A percentile compares a stretch with the other conserved stretches of the same genome.
Evolutionary conservation across 768 basidiomycete genomes (phyloP).

Genomic region (Russula vinacea): DNA sequence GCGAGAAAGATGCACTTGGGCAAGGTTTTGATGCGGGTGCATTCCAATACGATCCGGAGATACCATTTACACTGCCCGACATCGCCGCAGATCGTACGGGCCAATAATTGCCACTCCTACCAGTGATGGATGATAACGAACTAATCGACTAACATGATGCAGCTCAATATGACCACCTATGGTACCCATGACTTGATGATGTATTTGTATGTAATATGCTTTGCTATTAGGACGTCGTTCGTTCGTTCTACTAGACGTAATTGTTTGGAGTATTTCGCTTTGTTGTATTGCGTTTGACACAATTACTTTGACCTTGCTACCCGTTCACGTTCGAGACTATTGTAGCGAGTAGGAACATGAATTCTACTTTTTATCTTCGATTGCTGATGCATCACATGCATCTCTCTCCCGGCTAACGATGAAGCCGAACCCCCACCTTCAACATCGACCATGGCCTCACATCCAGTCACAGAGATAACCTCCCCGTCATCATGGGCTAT

Average conservation of each 20-base stretch:
- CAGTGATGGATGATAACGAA: neutral
- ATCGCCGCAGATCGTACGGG: constrained; percentile 23
- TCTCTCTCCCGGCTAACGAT: constrained; percentile 4
- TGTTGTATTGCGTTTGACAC: constrained; percentile 19
- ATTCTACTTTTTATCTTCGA: neutral
- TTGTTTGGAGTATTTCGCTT: constrained; percentile 13
- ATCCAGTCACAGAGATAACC: constrained; percentile 74
- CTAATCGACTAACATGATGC: constrained; percentile 9
- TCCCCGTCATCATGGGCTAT: constrained; percentile 86
- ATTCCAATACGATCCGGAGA: constrained; percentile 74
- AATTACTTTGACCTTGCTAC: constrained; percentile 7
- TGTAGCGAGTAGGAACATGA: constrained; percentile 10
- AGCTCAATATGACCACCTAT: constrained; percentile 9
- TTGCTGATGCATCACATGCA: neutral
- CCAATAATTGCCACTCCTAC: constrained; percentile 4
- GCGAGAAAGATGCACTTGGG: constrained; percentile 47
- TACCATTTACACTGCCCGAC: constrained; percentile 60
- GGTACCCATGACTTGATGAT: constrained; percentile 20
- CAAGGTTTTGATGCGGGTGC: constrained; percentile 68
- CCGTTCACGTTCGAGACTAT: neutral
- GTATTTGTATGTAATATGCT: constrained; percentile 23
- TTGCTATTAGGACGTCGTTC: constrained; percentile 8
- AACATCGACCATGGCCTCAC: constrained; percentile 46
- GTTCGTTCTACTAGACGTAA: constrained; percentile 23
- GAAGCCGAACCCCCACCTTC: constrained; percentile 7